Percentiles rank a stretch among this genome's conserved stretches.
These are phyloP conservation scores for Hyaloscypha variabilis DNA, from an alignment of 495 filamentous ascomycete genomes.

Conservation along the genomic window DNA sequence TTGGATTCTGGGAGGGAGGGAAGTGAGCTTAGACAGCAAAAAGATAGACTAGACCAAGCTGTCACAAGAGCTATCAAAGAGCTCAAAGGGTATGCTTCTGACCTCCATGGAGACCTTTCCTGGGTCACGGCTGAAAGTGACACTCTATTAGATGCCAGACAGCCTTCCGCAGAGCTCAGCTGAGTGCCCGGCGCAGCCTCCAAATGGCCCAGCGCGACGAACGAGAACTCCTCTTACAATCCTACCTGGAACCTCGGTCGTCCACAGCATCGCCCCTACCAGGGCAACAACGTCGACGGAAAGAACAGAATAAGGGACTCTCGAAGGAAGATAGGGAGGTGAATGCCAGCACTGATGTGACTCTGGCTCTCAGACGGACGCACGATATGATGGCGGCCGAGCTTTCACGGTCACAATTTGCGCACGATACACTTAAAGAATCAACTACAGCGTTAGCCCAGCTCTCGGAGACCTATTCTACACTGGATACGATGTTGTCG, in stretches of 20 bases:
- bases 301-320: conserved; percentile 34
- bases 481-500: conserved; percentile 73
- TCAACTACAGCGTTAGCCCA: conserved; percentile 79
- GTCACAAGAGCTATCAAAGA: conserved; percentile 46
- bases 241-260: conserved; percentile 42
- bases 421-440: conserved; percentile 80
- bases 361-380: conserved; percentile 78
- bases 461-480: conserved; percentile 76
- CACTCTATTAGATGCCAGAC: conserved; percentile 58
- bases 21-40: conserved; percentile 35
- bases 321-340: conserved; percentile 65
- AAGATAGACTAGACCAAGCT: conserved; percentile 21
- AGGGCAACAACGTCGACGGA: conserved; percentile 34
- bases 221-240: conserved; percentile 76
- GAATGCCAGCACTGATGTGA: conserved; percentile 80
- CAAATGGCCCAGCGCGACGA: conserved; percentile 73
- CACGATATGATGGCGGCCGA: conserved; percentile 83
- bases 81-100: conserved; percentile 16
- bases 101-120: background rate
- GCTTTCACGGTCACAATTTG: conserved; percentile 82
- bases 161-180: conserved; percentile 82
- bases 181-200: conserved; percentile 77
- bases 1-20: conserved; percentile 49
- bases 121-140: background rate
- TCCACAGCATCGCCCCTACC: conserved; percentile 30